These are phyloP conservation scores for Boletus reticulatus DNA, from an alignment of 768 basidiomycete genomes.

Conservation along the genomic window DNA sequence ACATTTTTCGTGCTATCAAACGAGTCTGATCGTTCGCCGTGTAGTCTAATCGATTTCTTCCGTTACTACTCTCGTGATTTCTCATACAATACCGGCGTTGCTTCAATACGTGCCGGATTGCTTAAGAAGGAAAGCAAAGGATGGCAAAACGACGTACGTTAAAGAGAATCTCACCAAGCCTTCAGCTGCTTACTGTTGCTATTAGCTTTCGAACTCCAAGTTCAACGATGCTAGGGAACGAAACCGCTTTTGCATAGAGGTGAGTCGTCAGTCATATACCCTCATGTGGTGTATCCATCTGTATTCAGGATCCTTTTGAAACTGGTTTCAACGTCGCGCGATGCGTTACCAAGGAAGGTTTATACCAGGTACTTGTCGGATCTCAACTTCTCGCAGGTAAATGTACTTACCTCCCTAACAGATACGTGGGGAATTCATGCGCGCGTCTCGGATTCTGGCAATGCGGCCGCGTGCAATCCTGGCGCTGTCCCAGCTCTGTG, in stretches of 20 bases:
- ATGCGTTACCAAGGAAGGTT: slow-evolving; percentile 93
- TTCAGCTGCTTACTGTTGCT: slow-evolving; percentile 6
- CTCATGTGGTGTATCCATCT: background rate
- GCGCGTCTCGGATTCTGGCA: slow-evolving; percentile 83
- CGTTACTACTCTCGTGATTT: slow-evolving; percentile 95
- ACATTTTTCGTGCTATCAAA: background rate
- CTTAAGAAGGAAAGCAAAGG: slow-evolving; percentile 91
- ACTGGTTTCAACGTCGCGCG: slow-evolving; percentile 94
- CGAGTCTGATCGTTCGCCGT: slow-evolving; percentile 8
- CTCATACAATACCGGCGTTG: slow-evolving; percentile 85
- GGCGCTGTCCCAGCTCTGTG: slow-evolving; percentile 86
- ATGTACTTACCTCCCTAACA: slow-evolving; percentile 31
- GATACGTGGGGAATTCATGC: slow-evolving; percentile 99
- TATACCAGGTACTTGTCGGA: slow-evolving; percentile 69
- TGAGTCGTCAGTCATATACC: slow-evolving; percentile 30
- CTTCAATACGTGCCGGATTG: slow-evolving; percentile 85
- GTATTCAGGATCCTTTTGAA: slow-evolving; percentile 88
- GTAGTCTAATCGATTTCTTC: slow-evolving; percentile 95
- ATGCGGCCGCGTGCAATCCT: slow-evolving; percentile 75
- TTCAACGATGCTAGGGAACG: slow-evolving; percentile 78
- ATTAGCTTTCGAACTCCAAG: slow-evolving; percentile 49
- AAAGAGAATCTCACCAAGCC: background rate
- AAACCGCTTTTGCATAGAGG: slow-evolving; percentile 96
- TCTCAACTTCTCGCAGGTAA: background rate
- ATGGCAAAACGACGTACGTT: slow-evolving; percentile 89